Percentiles rank a stretch among this genome's conserved stretches.
phyloP scores from a whole-genome alignment of 108 stramenopile genomes.

The Cyclotella cryptica region DNA sequence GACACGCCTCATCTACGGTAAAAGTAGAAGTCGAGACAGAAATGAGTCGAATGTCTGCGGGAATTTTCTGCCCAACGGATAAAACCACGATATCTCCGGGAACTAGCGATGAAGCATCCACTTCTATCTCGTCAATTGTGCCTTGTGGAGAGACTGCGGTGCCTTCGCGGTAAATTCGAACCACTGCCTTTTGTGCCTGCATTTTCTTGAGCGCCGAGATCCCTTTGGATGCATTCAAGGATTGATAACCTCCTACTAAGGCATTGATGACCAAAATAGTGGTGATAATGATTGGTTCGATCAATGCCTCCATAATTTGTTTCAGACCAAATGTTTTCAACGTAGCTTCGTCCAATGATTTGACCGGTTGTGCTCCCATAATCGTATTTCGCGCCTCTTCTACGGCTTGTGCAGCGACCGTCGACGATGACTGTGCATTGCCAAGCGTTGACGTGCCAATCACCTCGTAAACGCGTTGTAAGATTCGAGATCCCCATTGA shows the following conservation, averaged over 20 bases:
- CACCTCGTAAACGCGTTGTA: not conserved
- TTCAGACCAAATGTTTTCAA: constrained; percentile 57
- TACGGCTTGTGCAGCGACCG: constrained; percentile 40
- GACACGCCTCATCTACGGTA: constrained; percentile 75
- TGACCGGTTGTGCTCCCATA: constrained; percentile 1
- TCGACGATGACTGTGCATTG: constrained; percentile 14
- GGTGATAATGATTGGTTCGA: constrained; percentile 97
- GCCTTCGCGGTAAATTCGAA: constrained; percentile 8
- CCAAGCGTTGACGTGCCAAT: not conserved
- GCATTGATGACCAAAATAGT: constrained; percentile 96
- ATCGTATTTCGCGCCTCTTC: constrained; percentile 24
- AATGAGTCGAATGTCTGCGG: constrained; percentile 91
- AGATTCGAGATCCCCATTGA: constrained; percentile 27
- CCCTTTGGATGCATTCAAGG: constrained; percentile 91
- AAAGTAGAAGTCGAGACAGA: constrained; percentile 62
- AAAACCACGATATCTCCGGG: constrained; percentile 95
- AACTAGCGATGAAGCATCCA: constrained; percentile 79
- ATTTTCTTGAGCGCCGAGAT: constrained; percentile 82
- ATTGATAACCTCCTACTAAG: constrained; percentile 96
- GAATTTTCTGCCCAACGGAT: constrained; percentile 94
- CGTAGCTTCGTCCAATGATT: not conserved
- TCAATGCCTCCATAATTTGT: constrained; percentile 67
- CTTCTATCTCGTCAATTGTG: constrained; percentile 53
- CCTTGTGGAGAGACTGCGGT: not conserved
- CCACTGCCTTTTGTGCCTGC: constrained; percentile 67